Percentiles rank a stretch among this genome's conserved stretches.
Evolutionary conservation across 2,329 filamentous ascomycete genomes (phyloP).

Genomic region (Aspergillus calidoustus): DNA sequence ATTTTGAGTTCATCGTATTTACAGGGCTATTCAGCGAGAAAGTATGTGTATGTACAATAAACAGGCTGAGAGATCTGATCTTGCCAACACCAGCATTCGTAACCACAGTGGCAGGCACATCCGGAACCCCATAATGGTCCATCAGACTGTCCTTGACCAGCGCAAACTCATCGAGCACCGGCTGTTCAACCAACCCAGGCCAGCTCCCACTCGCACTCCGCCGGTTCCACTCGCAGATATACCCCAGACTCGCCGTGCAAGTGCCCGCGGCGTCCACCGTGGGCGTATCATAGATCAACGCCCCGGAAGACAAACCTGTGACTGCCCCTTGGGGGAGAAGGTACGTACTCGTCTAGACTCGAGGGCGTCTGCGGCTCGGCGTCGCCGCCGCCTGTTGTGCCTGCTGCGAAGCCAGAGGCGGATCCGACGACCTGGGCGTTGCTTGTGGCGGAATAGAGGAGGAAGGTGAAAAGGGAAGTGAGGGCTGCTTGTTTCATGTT

Average conservation of each 20-base stretch:
- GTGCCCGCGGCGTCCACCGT: slow-evolving; percentile 13
- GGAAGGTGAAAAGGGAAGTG: slow-evolving; percentile 7
- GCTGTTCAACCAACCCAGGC: slow-evolving; percentile 8
- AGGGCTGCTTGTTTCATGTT: slow-evolving; percentile 12
- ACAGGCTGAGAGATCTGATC: slow-evolving; percentile 7
- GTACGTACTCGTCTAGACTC: slow-evolving; percentile 19
- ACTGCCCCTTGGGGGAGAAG: slow-evolving; percentile 3
- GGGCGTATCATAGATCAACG: slow-evolving; percentile 18
- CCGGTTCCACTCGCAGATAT: slow-evolving; percentile 23
- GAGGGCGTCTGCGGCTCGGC: slow-evolving; percentile 16
- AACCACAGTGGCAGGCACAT: slow-evolving; percentile 21
- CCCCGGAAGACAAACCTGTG: slow-evolving; percentile 14
- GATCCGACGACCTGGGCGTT: slow-evolving; percentile 19
- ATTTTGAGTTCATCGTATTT: background rate
- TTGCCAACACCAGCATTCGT: slow-evolving; percentile 24
- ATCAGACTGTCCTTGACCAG: slow-evolving; percentile 9
- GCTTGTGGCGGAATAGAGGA: background rate
- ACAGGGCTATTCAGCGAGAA: background rate
- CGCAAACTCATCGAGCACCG: slow-evolving; percentile 11
- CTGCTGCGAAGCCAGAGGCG: slow-evolving; percentile 21
- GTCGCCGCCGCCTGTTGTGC: slow-evolving; percentile 22
- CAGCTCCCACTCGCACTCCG: slow-evolving; percentile 14
- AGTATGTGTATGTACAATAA: background rate
- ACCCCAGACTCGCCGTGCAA: slow-evolving; percentile 13
- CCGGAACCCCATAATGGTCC: slow-evolving; percentile 14